Conservation (phyloP, 352 stramenopile genomes). For the Phytophthora pistaciae region DNA sequence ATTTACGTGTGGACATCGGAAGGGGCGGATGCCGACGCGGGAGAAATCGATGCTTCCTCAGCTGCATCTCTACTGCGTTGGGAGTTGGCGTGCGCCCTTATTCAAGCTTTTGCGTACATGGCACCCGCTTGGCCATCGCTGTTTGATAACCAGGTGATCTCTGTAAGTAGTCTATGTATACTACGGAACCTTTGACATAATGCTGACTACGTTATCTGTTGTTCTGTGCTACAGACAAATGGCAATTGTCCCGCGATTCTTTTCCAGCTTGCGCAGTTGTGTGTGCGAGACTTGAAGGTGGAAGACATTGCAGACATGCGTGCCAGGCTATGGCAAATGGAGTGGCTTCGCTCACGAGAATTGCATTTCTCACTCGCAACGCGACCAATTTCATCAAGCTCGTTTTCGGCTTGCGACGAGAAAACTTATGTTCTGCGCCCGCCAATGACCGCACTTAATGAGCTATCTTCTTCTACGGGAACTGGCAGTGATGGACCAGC, state of each 20-base stretch:
- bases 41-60: conserved; percentile 13
- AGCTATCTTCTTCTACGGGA: conserved; percentile 1
- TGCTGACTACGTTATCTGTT: conserved; percentile 6
- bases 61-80: conserved; percentile 38
- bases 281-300: conserved; percentile 46
- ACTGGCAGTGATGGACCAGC: conserved; percentile 13
- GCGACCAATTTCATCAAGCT: conserved; percentile 52
- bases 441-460: conserved; percentile 25
- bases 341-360: conserved; percentile 52
- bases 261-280: conserved; percentile 73
- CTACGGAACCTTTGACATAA: background rate
- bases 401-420: conserved; percentile 41
- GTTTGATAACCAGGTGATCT: conserved; percentile 73
- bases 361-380: conserved; percentile 55
- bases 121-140: conserved; percentile 56
- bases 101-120: conserved; percentile 64
- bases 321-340: conserved; percentile 50
- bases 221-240: conserved; percentile 45
- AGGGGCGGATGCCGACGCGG: conserved; percentile 13
- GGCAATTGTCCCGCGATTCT: conserved; percentile 67
- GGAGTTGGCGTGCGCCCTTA: conserved; percentile 62
- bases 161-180: conserved; percentile 33
- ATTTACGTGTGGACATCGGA: conserved; percentile 49
- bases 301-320: conserved; percentile 45
- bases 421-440: conserved; percentile 39